Percentiles rank a stretch among this genome's conserved stretches.
These are phyloP conservation scores for Apiotrichum siamense DNA, from an alignment of 1,284 basidiomycete genomes.

Conservation along the genomic window DNA sequence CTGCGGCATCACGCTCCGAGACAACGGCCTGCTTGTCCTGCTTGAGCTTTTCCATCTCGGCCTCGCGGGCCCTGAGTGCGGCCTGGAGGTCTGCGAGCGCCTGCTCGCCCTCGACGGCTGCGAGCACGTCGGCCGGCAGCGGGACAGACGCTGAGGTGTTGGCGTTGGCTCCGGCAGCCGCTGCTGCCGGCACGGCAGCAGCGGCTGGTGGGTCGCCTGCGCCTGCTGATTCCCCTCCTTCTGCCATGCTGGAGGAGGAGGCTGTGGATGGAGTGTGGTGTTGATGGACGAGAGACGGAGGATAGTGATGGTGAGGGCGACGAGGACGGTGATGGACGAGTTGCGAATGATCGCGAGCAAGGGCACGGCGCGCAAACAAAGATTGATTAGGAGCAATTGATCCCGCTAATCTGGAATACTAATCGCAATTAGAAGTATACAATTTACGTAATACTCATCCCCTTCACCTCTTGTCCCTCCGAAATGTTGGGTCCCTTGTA, in stretches of 20 bases:
- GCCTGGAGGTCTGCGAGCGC: constrained; percentile 37
- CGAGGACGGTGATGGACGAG: neutral
- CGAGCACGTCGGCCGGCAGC: constrained; percentile 26
- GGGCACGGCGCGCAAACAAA: too few relatives aligned
- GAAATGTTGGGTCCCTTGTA: too few relatives aligned
- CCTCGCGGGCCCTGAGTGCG: constrained; percentile 28
- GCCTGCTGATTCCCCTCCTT: neutral
- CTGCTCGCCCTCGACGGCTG: constrained; percentile 45
- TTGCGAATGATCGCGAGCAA: too few relatives aligned
- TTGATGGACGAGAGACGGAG: constrained; percentile 1
- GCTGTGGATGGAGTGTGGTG: neutral
- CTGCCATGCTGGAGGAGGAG: constrained; percentile 9
- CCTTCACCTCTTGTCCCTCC: too few relatives aligned
- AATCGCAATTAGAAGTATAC: too few relatives aligned
- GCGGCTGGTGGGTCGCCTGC: neutral
- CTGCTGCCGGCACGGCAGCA: neutral
- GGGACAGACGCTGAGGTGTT: neutral
- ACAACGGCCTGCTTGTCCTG: constrained; percentile 26
- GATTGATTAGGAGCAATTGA: neutral
- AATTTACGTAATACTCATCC: neutral
- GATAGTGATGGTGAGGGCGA: neutral
- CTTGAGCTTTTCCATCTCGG: constrained; percentile 28
- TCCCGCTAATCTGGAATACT: neutral
- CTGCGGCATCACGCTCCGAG: constrained; percentile 30
- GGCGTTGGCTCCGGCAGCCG: neutral